Conservation (phyloP, 768 basidiomycete genomes). For the Mycena haematopus region DNA sequence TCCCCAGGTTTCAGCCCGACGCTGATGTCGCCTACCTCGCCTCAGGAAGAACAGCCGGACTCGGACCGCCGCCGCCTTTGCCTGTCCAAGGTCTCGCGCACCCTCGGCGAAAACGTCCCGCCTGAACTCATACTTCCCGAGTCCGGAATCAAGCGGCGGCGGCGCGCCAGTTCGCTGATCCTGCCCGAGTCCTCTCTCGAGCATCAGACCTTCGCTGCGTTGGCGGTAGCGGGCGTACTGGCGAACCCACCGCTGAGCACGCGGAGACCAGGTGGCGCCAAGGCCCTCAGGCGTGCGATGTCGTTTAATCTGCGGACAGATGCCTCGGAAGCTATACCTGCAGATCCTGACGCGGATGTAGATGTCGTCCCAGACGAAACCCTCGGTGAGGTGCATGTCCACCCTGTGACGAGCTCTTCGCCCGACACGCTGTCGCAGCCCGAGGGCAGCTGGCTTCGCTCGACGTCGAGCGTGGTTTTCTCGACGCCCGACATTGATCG, state of each 20-base stretch:
- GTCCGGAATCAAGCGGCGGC: slow-evolving; percentile 14
- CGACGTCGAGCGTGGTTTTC: not conserved
- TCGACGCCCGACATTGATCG: not conserved
- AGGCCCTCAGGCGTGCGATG: not conserved
- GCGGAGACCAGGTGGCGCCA: not conserved
- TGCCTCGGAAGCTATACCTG: not conserved
- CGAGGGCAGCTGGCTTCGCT: slow-evolving; percentile 14
- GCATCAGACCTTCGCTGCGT: not conserved
- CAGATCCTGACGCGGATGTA: too few relatives aligned
- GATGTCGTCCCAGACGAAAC: slow-evolving; percentile 1
- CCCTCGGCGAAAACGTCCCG: slow-evolving; percentile 53
- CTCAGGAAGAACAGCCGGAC: slow-evolving; percentile 17
- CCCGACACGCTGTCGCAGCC: slow-evolving; percentile 13
- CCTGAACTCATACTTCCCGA: slow-evolving; percentile 42
- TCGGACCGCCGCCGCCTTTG: slow-evolving; percentile 40
- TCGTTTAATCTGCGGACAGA: not conserved
- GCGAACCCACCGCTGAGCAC: not conserved
- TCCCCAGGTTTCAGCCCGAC: slow-evolving; percentile 25
- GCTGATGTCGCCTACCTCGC: slow-evolving; percentile 26
- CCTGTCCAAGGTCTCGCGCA: slow-evolving; percentile 52
- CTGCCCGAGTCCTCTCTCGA: slow-evolving; percentile 20
- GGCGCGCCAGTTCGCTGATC: slow-evolving; percentile 21
- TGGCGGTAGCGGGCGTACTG: not conserved
- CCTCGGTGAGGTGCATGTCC: slow-evolving; percentile 18
- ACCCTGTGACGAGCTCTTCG: slow-evolving; percentile 2